Percentiles rank a stretch among this genome's conserved stretches.
Evolutionary conservation across 305 asterid genomes (phyloP).

Genomic region (Rubia occidens): DNA sequence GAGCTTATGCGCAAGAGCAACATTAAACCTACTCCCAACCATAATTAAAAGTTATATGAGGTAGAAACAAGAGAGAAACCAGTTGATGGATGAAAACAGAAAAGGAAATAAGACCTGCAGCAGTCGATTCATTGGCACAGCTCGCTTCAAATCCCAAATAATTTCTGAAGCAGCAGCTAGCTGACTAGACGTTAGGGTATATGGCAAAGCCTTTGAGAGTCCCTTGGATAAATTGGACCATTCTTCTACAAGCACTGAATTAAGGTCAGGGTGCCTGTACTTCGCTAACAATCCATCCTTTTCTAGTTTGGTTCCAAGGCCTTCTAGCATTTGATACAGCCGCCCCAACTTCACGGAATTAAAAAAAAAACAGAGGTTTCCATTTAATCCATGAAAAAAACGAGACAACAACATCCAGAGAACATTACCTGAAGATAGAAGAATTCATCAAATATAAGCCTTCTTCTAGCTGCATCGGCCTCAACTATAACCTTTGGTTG

Average conservation of each 20-base stretch:
- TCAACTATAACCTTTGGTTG: constrained; percentile 55
- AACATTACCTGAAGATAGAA: constrained; percentile 81
- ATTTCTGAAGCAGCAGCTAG: constrained; percentile 75
- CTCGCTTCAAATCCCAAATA: constrained; percentile 88
- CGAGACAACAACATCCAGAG: not conserved
- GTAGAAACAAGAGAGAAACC: constrained; percentile 2
- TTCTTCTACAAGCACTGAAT: constrained; percentile 40
- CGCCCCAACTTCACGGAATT: constrained; percentile 53
- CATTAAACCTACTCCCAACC: not conserved
- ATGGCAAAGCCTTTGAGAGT: constrained; percentile 69
- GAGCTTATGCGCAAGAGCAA: not conserved
- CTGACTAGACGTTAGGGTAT: constrained; percentile 77
- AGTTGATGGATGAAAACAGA: constrained; percentile 1
- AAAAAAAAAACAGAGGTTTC: not conserved
- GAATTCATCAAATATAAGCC: constrained; percentile 97
- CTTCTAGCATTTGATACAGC: constrained; percentile 89
- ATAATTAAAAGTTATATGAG: not conserved
- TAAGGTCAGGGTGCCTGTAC: constrained; percentile 57
- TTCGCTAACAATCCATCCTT: constrained; percentile 63
- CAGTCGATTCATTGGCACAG: constrained; percentile 89
- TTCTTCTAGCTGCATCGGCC: constrained; percentile 85
- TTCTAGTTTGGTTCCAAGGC: constrained; percentile 68
- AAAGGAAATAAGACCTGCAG: constrained; percentile 53
- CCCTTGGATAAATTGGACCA: constrained; percentile 66
- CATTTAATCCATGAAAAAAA: not conserved